phyloP scores from a whole-genome alignment of 768 basidiomycete genomes.

The Tylopilus rubrobrunneus region DNA sequence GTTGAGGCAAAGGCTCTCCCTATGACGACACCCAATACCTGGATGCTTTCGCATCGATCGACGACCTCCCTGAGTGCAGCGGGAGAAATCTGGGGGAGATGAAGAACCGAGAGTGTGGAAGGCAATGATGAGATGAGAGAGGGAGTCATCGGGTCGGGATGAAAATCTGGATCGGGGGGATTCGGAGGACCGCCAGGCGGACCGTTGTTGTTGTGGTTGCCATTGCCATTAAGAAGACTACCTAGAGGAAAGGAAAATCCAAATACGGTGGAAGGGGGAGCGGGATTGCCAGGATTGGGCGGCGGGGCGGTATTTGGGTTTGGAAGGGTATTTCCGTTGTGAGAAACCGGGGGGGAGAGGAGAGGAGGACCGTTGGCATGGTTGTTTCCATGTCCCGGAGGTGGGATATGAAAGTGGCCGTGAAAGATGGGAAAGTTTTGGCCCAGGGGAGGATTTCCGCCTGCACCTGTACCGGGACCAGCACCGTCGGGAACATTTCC shows the following conservation, averaged over 20 bases:
- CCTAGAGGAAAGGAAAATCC: slow-evolving; percentile 10
- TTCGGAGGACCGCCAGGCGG: slow-evolving; percentile 3
- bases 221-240: not conserved
- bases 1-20: slow-evolving; percentile 6
- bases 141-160: slow-evolving; percentile 19
- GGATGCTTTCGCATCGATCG: slow-evolving; percentile 17
- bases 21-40: slow-evolving; percentile 18
- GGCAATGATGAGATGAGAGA: slow-evolving; percentile 29
- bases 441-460: not conserved
- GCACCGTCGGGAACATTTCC: not conserved
- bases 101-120: slow-evolving; percentile 32
- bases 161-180: slow-evolving; percentile 6
- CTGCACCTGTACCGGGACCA: not conserved
- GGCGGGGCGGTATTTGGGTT: not conserved
- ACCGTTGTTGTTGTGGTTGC: not conserved
- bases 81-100: slow-evolving; percentile 22
- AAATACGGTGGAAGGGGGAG: not conserved
- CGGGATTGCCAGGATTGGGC: slow-evolving; percentile 3
- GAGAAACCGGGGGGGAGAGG: slow-evolving; percentile 4
- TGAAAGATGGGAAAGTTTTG: slow-evolving; percentile 6
- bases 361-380: slow-evolving; percentile 15
- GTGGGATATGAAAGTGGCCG: slow-evolving; percentile 4
- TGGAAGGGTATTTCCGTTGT: slow-evolving; percentile 4
- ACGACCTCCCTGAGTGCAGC: slow-evolving; percentile 19
- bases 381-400: not conserved